Evolutionary conservation across 106 monocot genomes (phyloP).

Genomic region (Dioscorea zingiberensis): DNA sequence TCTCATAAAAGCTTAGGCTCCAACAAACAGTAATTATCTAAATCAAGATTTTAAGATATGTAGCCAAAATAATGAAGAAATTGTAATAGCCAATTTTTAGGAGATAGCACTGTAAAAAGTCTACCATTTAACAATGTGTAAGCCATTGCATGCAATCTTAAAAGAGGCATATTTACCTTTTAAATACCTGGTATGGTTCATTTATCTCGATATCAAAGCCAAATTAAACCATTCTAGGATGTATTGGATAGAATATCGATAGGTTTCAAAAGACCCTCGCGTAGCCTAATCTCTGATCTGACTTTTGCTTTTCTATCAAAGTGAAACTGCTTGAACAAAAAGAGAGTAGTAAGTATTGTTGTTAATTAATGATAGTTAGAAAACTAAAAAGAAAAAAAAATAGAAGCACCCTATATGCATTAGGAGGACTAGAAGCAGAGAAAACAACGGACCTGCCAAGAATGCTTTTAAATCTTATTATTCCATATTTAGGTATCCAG

Average conservation of each 20-base stretch:
- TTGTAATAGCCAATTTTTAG: too few species aligned
- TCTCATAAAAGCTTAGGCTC: too few species aligned
- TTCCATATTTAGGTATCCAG: not conserved
- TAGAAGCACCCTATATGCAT: not conserved
- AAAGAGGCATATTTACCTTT: slow-evolving; percentile 42
- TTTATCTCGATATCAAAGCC: slow-evolving; percentile 92
- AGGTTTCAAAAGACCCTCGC: slow-evolving; percentile 81
- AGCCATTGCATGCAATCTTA: too few species aligned
- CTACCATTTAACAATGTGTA: too few species aligned
- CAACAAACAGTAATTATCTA: too few species aligned
- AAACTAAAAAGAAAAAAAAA: not conserved
- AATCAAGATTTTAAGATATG: too few species aligned
- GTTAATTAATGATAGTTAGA: not conserved
- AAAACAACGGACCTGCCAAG: too few species aligned
- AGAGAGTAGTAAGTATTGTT: not conserved
- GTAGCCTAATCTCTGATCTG: slow-evolving; percentile 83
- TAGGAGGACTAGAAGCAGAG: too few species aligned
- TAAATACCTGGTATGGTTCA: slow-evolving; percentile 91
- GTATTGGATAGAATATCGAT: slow-evolving; percentile 91
- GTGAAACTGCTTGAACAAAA: slow-evolving; percentile 66
- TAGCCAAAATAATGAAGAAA: too few species aligned
- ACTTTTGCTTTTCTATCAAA: slow-evolving; percentile 98
- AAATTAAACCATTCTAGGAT: slow-evolving; percentile 67
- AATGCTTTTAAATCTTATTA: too few species aligned
- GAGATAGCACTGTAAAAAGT: too few species aligned